Evolutionary conservation across 441 rosid genomes (phyloP), one percentile per base, ranked within the genome.

Genomic region (Pelargonium hybrid): DNA sequence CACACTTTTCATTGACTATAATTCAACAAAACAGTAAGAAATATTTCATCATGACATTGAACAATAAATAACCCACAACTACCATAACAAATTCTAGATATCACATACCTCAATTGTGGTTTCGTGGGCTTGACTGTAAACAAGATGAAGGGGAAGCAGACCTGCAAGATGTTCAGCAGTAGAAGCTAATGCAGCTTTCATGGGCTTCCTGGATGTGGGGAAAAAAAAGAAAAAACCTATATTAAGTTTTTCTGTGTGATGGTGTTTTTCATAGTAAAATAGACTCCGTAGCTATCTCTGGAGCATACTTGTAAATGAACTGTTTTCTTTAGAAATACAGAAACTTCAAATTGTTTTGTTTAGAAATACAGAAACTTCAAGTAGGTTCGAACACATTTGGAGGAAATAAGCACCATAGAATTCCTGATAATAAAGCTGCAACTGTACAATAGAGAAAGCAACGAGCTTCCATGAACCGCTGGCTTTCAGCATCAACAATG

Each of bases 161-260:
- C 99, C 99, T 68, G 99, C 96, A 75, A 92, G 73, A 84, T 92
- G 97, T 80, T 90, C 97, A 65, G 99, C 86, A 74, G 90, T 93
- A 76, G 95, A 87, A 81, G 97, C 92, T 78, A 95, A 71, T 68
- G 91, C 96, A 75, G 99, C 92, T 83, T 90, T 95, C 73, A 88
- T 74, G 15, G 98, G 98, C 81, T 82, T 85, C 90, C 99, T 95
- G 82, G 65, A 69, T n/a, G 25, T 65, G 43, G 7, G 20, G 39
- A 23, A 71, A 74, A 59, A 52, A 26, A 25, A 48, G 26, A 67
- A 68, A 68, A 4, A 54, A 25, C 4, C 9, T 13, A 21, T 59
- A 34, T 20, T 41, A 66, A 39, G 18, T 29, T 66, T 66, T 37
- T 9, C 50, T 66, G 69, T 14, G 5, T 25, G 47, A 34, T 7